Conservation (phyloP, 2,329 filamentous ascomycete genomes). For the Pyricularia grisea region DNA sequence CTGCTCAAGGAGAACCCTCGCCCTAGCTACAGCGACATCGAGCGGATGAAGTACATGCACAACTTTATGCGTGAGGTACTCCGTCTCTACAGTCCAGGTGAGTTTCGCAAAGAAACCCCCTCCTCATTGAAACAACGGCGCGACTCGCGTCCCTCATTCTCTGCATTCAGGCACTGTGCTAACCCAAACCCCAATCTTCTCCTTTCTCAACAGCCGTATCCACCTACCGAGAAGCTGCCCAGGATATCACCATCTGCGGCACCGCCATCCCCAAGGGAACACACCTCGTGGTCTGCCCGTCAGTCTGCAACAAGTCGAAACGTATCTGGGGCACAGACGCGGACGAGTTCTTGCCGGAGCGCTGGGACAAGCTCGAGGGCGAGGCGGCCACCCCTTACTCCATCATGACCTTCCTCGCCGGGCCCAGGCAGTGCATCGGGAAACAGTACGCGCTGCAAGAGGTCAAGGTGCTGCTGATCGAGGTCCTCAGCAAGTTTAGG, state of each 20-base stretch:
- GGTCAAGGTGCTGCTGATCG: constrained; percentile 16
- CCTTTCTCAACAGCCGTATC: constrained; percentile 2
- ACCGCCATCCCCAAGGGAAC: constrained; percentile 24
- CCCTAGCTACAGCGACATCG: constrained; percentile 6
- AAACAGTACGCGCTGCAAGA: constrained; percentile 16
- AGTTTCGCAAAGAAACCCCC: not conserved
- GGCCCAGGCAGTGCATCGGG: constrained; percentile 17
- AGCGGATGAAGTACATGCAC: constrained; percentile 21
- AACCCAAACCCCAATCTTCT: not conserved
- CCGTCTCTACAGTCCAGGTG: constrained; percentile 22
- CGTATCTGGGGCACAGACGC: constrained; percentile 27
- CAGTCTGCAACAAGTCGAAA: constrained; percentile 24
- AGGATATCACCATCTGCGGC: constrained; percentile 14
- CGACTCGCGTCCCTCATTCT: too few species aligned
- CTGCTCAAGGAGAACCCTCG: constrained; percentile 23
- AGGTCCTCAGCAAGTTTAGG: constrained; percentile 11
- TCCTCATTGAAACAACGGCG: too few species aligned
- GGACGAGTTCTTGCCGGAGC: constrained; percentile 24
- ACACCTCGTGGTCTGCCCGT: constrained; percentile 22
- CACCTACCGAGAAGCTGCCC: constrained; percentile 8
- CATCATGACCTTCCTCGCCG: constrained; percentile 18
- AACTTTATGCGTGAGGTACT: constrained; percentile 25
- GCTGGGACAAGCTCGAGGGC: constrained; percentile 20
- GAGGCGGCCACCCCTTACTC: constrained; percentile 19
- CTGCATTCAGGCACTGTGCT: not conserved